Conservation (phyloP, 768 basidiomycete genomes). For the Clitopilus passeckerianus region DNA sequence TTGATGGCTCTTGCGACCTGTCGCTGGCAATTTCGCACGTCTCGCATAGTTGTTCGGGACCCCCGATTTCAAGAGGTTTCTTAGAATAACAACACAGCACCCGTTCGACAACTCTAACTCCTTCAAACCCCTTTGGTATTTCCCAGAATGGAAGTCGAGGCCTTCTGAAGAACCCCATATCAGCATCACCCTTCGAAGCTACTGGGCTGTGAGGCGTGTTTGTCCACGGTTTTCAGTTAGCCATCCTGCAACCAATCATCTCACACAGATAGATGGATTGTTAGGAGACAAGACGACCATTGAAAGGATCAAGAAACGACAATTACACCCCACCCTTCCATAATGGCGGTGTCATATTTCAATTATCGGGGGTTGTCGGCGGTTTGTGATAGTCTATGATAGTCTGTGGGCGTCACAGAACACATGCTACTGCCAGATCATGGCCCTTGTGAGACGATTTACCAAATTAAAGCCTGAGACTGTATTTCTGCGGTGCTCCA, state of each 20-base stretch:
- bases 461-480: not conserved
- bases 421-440: not conserved
- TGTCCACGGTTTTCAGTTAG: not conserved
- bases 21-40: conserved; percentile 5
- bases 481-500: not conserved
- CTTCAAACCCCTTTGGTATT: not conserved
- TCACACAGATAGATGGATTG: not conserved
- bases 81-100: not conserved
- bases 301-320: not conserved
- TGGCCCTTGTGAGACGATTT: not conserved
- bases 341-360: not conserved
- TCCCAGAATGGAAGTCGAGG: not conserved
- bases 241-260: not conserved
- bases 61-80: not conserved
- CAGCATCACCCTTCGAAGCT: not conserved
- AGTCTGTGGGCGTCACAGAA: not conserved
- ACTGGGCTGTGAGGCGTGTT: not conserved
- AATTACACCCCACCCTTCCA: not conserved
- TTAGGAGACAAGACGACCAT: not conserved
- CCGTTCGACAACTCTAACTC: not conserved
- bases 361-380: not conserved
- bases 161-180: not conserved
- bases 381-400: not conserved
- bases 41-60: conserved; percentile 1
- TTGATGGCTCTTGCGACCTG: conserved; percentile 9